phyloP scores from a whole-genome alignment of 2,329 filamentous ascomycete species.

The Claviceps sp. region DNA sequence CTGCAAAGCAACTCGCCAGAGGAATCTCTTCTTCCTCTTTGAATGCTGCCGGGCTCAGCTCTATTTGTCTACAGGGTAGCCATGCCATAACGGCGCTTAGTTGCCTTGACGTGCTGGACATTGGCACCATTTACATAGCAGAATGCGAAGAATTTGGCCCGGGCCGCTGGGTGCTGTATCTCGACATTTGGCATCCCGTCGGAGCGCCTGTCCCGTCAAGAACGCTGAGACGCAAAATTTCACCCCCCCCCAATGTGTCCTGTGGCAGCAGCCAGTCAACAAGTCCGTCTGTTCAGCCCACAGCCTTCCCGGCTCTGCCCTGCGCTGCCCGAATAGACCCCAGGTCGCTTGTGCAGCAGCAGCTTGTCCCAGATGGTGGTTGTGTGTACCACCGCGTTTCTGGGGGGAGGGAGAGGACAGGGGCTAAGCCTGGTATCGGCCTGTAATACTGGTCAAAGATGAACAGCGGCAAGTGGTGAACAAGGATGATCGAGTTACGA shows the following conservation, averaged over 20 bases:
- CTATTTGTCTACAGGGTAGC: too few species aligned
- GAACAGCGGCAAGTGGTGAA: slow-evolving; percentile 1
- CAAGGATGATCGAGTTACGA: slow-evolving; percentile 4
- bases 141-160: neutral
- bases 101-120: slow-evolving; percentile 5
- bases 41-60: too few species aligned
- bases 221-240: slow-evolving; percentile 3
- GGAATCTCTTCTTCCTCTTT: too few species aligned
- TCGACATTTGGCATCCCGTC: slow-evolving; percentile 17
- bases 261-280: slow-evolving; percentile 1
- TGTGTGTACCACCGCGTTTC: slow-evolving; percentile 3
- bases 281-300: neutral
- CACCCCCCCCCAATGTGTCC: neutral
- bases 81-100: neutral
- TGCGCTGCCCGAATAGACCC: neutral
- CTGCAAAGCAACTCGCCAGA: too few species aligned
- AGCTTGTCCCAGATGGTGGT: neutral
- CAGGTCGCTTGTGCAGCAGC: neutral
- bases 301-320: neutral
- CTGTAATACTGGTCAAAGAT: neutral
- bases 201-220: slow-evolving; percentile 2
- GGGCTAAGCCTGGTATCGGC: neutral
- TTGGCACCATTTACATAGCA: neutral
- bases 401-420: neutral
- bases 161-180: neutral